A percentile compares a stretch with the other conserved stretches of the same genome.
Evolutionary conservation across 2,329 filamentous ascomycete genomes (phyloP).

Genomic region (Monascus ruber): DNA sequence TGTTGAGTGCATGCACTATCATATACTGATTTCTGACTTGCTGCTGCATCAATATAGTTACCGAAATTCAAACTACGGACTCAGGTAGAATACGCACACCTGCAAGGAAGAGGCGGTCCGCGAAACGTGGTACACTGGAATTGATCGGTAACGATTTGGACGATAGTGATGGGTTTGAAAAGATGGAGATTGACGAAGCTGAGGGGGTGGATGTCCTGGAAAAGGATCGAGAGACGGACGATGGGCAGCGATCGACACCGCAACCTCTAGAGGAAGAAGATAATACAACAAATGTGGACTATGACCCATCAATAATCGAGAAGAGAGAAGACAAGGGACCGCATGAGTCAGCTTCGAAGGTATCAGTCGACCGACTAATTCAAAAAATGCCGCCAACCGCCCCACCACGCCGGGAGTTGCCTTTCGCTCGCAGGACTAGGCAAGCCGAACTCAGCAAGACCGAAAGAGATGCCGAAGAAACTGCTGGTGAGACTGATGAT

Average conservation of each 20-base stretch:
- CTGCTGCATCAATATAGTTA: conserved; percentile 9
- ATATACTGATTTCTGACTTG: neutral
- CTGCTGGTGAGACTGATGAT: conserved; percentile 28
- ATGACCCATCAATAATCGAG: neutral
- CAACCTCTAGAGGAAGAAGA: conserved; percentile 23
- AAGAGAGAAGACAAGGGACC: conserved; percentile 1
- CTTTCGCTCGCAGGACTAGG: conserved; percentile 21
- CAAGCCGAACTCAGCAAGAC: conserved; percentile 3
- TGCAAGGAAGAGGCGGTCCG: conserved; percentile 6
- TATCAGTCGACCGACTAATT: conserved; percentile 1
- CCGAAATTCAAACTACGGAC: conserved; percentile 12
- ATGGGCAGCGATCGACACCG: conserved; percentile 17
- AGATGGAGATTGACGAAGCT: conserved; percentile 23
- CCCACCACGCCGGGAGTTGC: conserved; percentile 32
- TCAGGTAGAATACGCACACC: conserved; percentile 5
- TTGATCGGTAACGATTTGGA: conserved; percentile 10
- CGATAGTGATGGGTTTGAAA: conserved; percentile 25
- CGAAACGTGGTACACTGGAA: conserved; percentile 19
- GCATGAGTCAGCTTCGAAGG: neutral
- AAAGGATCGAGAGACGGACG: conserved; percentile 15
- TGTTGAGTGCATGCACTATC: neutral
- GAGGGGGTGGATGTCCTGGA: conserved; percentile 2
- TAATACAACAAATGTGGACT: conserved; percentile 19
- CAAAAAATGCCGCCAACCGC: conserved; percentile 10
- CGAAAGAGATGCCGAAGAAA: conserved; percentile 11